These are phyloP conservation scores for Paecilomyces niveus DNA, from an alignment of 2,329 filamentous ascomycete species.

Conservation along the genomic window DNA sequence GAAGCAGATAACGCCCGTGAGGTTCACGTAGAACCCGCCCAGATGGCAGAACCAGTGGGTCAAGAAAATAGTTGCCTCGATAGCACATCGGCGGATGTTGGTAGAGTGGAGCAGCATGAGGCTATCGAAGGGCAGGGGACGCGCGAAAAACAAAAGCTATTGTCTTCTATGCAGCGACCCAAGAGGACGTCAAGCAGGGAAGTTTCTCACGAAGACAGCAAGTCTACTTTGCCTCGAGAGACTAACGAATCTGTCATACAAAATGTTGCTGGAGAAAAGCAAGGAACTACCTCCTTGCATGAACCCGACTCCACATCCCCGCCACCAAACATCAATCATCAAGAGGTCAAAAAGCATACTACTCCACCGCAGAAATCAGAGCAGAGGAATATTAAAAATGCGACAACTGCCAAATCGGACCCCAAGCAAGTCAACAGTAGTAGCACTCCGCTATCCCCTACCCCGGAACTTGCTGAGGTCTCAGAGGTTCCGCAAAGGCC, in stretches of 20 bases:
- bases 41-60: conserved; percentile 12
- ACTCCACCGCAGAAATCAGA: not conserved
- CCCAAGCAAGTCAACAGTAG: not conserved
- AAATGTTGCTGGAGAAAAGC: not conserved
- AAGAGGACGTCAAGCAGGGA: conserved; percentile 22
- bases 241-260: conserved; percentile 16
- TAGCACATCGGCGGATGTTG: conserved; percentile 16
- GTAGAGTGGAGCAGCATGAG: conserved; percentile 13
- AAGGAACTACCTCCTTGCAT: conserved; percentile 17
- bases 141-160: conserved; percentile 20
- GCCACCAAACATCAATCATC: conserved; percentile 15
- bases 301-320: conserved; percentile 10
- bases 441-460: not conserved
- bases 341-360: conserved; percentile 8
- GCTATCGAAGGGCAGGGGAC: conserved; percentile 26
- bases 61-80: conserved; percentile 12
- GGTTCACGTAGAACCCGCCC: conserved; percentile 8
- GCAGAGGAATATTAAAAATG: not conserved
- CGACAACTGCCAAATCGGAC: conserved; percentile 5
- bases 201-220: conserved; percentile 11
- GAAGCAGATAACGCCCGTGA: not conserved
- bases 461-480: not conserved
- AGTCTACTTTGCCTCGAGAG: conserved; percentile 13
- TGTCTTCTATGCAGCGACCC: conserved; percentile 21
- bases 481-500: not conserved